phyloP scores from a whole-genome alignment of 169 alveolate genomes.

The Eimeria praecox region DNA sequence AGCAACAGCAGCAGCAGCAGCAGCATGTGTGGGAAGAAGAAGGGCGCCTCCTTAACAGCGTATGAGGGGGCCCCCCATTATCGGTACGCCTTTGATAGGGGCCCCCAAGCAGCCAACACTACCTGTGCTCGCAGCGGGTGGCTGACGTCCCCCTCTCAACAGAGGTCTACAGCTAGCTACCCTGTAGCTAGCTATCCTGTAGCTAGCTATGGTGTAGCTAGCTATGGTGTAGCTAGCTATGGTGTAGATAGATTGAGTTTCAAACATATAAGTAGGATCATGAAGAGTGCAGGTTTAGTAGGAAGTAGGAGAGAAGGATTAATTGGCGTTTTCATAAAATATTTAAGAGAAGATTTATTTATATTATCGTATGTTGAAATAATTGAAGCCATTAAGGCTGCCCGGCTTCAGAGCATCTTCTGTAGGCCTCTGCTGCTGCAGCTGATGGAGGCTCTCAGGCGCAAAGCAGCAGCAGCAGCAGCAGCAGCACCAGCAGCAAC shows the following conservation, averaged over 20 bases:
- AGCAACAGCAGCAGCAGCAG: not conserved
- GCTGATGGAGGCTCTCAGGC: not conserved
- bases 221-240: no score
- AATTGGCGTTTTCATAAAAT: not conserved
- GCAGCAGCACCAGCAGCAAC: no score
- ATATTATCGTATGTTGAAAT: not conserved
- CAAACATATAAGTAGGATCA: not conserved
- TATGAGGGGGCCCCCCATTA: not conserved
- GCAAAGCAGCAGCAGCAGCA: not conserved
- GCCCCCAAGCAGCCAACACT: not conserved
- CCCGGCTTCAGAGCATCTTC: not conserved
- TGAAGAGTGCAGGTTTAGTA: not conserved
- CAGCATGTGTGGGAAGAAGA: not conserved
- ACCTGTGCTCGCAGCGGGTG: not conserved
- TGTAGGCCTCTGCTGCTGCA: slow-evolving; percentile 49
- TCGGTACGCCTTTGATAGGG: not conserved
- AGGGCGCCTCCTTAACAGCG: slow-evolving; percentile 1
- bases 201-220: no score
- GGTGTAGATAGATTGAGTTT: not conserved
- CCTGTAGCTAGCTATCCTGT: no score
- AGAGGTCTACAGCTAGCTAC: not conserved
- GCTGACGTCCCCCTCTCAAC: not conserved
- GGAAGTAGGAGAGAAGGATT: not conserved
- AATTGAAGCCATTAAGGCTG: not conserved
- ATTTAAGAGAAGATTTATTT: not conserved